Conservation (phyloP, 805 yeast genomes). For the Monosporozyma aerobia region DNA sequence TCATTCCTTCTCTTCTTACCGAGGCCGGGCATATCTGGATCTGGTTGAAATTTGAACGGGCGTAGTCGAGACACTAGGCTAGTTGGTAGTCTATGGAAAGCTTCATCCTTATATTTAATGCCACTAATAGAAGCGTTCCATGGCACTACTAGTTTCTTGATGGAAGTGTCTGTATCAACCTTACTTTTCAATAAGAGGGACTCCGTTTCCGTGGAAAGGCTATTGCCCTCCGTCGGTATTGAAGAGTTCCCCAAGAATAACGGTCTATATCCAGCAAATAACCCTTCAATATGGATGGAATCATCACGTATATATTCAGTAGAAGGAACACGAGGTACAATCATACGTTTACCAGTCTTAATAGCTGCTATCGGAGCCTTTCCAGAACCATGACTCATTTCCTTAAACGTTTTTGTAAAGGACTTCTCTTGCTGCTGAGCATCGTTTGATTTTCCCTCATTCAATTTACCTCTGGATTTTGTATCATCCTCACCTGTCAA, state of each 20-base stretch:
- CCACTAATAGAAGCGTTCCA: constrained; percentile 36
- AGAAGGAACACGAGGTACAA: constrained; percentile 25
- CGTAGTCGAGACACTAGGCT: constrained; percentile 29
- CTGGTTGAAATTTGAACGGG: constrained; percentile 39
- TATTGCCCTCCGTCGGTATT: constrained; percentile 3
- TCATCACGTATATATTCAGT: constrained; percentile 22
- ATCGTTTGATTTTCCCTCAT: neutral
- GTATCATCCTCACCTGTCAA: neutral
- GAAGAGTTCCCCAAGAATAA: constrained; percentile 34
- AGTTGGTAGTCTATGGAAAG: constrained; percentile 30
- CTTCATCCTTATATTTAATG: constrained; percentile 24
- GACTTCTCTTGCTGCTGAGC: neutral
- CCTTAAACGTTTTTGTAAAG: neutral
- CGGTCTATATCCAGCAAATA: constrained; percentile 41
- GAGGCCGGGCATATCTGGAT: neutral
- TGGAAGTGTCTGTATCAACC: constrained; percentile 2
- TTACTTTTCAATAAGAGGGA: neutral
- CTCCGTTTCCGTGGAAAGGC: neutral
- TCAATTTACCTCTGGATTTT: neutral
- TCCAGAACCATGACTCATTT: neutral
- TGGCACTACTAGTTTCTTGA: constrained; percentile 27
- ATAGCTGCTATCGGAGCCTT: neutral
- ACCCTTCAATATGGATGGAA: constrained; percentile 31
- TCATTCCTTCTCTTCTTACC: constrained; percentile 47
- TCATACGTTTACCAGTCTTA: constrained; percentile 1